Evolutionary conservation across 1,284 basidiomycete species (phyloP).

Genomic region (Blastosporella zonata): DNA sequence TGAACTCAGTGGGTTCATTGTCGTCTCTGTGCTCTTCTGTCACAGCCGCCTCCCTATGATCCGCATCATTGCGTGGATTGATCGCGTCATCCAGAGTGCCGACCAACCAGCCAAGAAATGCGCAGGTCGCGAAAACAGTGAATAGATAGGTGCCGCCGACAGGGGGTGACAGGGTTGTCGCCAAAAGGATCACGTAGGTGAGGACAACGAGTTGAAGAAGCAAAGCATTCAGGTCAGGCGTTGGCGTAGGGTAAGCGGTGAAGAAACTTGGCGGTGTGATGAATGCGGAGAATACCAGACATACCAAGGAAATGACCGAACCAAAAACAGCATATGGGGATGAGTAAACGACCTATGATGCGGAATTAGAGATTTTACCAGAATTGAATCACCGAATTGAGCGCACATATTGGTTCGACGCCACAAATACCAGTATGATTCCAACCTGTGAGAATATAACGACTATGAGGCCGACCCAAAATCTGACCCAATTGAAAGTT

Average conservation of each 20-base stretch:
- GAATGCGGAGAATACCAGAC: constrained; percentile 42
- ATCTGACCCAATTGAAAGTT: constrained; percentile 39
- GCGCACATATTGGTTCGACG: constrained; percentile 65
- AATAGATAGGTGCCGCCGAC: constrained; percentile 57
- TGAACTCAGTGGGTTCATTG: constrained; percentile 41
- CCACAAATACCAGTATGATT: constrained; percentile 46
- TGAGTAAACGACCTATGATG: constrained; percentile 57
- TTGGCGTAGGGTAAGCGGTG: constrained; percentile 10
- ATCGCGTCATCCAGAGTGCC: constrained; percentile 36
- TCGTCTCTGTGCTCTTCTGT: constrained; percentile 17
- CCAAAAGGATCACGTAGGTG: constrained; percentile 52
- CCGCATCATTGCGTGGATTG: not conserved
- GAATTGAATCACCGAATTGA: constrained; percentile 1
- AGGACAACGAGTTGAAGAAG: constrained; percentile 50
- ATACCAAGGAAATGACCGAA: constrained; percentile 48
- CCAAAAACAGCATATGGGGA: constrained; percentile 49
- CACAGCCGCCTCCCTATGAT: constrained; percentile 11
- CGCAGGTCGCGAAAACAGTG: constrained; percentile 52
- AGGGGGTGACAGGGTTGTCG: constrained; percentile 43
- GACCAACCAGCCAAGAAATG: constrained; percentile 46
- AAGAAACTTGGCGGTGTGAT: constrained; percentile 18
- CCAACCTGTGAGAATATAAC: constrained; percentile 43
- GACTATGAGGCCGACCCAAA: constrained; percentile 56
- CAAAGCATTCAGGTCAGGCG: constrained; percentile 21
- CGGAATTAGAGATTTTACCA: not conserved